These are phyloP conservation scores for Amanita thiersii DNA, from an alignment of 768 basidiomycete species.

Conservation along the genomic window DNA sequence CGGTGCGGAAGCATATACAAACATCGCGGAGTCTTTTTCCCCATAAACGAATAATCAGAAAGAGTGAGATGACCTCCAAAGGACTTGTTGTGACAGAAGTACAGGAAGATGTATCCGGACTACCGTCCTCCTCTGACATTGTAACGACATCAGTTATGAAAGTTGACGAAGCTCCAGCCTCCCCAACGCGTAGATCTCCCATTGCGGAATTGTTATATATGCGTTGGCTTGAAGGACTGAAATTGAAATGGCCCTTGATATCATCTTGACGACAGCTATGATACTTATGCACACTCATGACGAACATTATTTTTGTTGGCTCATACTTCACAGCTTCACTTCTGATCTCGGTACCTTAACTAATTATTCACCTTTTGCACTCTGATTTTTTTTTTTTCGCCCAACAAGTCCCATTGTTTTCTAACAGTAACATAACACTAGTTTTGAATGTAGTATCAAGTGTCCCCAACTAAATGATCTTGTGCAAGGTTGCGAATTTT, in stretches of 20 bases:
- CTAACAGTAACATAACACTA: too few relatives aligned
- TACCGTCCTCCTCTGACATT: constrained; percentile 22
- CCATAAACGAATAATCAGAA: constrained; percentile 68
- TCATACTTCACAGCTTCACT: not conserved
- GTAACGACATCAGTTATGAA: constrained; percentile 14
- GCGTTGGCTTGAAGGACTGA: constrained; percentile 91
- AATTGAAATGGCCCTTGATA: constrained; percentile 80
- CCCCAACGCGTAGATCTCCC: constrained; percentile 64
- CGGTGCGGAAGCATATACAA: constrained; percentile 78
- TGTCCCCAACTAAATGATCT: too few relatives aligned
- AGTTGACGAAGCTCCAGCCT: constrained; percentile 23
- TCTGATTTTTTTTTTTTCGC: too few relatives aligned
- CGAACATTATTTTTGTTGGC: constrained; percentile 5
- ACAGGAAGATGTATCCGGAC: constrained; percentile 58
- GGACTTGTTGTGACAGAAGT: constrained; percentile 81
- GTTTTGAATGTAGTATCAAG: too few relatives aligned
- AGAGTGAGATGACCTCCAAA: constrained; percentile 78
- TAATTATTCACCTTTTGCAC: too few relatives aligned
- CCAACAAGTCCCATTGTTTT: too few relatives aligned
- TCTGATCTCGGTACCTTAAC: too few relatives aligned
- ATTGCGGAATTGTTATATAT: constrained; percentile 96
- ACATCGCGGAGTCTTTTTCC: constrained; percentile 77
- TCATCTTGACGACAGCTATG: constrained; percentile 17
- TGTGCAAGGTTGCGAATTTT: too few relatives aligned
- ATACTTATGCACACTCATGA: constrained; percentile 2